These are phyloP conservation scores for Metschnikowia matae DNA, from an alignment of 805 yeast species.

Conservation along the genomic window DNA sequence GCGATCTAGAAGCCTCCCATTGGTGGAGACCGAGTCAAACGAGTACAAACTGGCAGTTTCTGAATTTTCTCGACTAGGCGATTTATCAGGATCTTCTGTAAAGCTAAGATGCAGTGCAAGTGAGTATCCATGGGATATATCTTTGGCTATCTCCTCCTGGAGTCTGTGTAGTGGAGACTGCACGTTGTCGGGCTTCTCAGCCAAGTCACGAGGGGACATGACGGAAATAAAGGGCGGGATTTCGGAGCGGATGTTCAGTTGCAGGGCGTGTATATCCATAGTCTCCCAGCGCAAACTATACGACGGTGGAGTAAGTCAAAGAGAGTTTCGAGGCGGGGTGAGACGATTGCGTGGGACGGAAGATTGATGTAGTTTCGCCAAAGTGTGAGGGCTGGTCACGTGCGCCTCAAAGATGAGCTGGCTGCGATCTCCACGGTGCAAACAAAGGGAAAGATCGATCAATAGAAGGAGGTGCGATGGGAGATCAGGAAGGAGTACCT, in stretches of 20 bases:
- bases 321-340: not conserved
- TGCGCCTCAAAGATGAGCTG: not conserved
- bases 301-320: not conserved
- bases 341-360: not conserved
- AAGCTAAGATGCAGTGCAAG: not conserved
- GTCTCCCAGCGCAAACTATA: not conserved
- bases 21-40: slow-evolving; percentile 42
- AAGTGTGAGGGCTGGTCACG: slow-evolving; percentile 1
- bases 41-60: slow-evolving; percentile 35
- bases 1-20: slow-evolving; percentile 37
- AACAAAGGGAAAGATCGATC: not conserved
- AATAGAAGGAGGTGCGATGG: not conserved
- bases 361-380: not conserved
- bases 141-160: slow-evolving; percentile 16
- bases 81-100: not conserved
- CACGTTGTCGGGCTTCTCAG: slow-evolving; percentile 9
- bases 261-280: not conserved
- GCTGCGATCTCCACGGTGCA: not conserved
- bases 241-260: not conserved
- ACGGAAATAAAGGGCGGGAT: not conserved
- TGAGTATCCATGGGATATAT: slow-evolving; percentile 3
- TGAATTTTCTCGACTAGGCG: not conserved
- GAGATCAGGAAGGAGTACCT: too few relatives aligned
- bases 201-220: slow-evolving; percentile 2
- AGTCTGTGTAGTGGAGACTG: slow-evolving; percentile 17